Evolutionary conservation across 2,329 filamentous ascomycete genomes (phyloP).

Genomic region (Ascochyta pisi): DNA sequence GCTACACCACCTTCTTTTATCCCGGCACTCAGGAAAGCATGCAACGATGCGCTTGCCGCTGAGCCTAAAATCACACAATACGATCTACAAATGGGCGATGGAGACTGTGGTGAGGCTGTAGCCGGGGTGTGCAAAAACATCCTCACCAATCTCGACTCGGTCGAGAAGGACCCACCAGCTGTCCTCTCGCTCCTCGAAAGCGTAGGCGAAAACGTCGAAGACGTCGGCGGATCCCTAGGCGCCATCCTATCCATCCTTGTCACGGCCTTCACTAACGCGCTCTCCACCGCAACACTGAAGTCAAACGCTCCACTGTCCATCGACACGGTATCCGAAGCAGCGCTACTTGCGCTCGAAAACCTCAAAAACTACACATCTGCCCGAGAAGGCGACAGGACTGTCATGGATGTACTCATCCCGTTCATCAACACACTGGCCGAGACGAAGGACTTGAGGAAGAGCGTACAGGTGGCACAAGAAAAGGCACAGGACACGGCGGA

Average conservation of each 20-base stretch:
- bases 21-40: slow-evolving; percentile 51
- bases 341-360: slow-evolving; percentile 53
- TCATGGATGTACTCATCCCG: slow-evolving; percentile 88
- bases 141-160: slow-evolving; percentile 57
- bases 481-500: slow-evolving; percentile 84
- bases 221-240: slow-evolving; percentile 76
- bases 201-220: slow-evolving; percentile 69
- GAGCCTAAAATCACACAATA: slow-evolving; percentile 71
- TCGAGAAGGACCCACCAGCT: slow-evolving; percentile 58
- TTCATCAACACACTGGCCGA: slow-evolving; percentile 75
- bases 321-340: slow-evolving; percentile 50
- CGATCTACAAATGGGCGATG: slow-evolving; percentile 85
- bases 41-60: slow-evolving; percentile 59
- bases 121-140: slow-evolving; percentile 71
- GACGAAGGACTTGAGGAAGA: slow-evolving; percentile 70
- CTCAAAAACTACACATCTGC: slow-evolving; percentile 79
- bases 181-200: slow-evolving; percentile 65
- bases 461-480: slow-evolving; percentile 74
- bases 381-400: slow-evolving; percentile 83
- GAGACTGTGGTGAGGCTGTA: slow-evolving; percentile 77
- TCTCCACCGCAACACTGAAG: slow-evolving; percentile 41
- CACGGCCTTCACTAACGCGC: slow-evolving; percentile 69
- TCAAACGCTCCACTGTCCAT: slow-evolving; percentile 37
- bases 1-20: slow-evolving; percentile 52
- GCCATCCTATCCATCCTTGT: slow-evolving; percentile 86